Conservation (phyloP, 2,329 filamentous ascomycete genomes). For the Hypoxylon sp. region DNA sequence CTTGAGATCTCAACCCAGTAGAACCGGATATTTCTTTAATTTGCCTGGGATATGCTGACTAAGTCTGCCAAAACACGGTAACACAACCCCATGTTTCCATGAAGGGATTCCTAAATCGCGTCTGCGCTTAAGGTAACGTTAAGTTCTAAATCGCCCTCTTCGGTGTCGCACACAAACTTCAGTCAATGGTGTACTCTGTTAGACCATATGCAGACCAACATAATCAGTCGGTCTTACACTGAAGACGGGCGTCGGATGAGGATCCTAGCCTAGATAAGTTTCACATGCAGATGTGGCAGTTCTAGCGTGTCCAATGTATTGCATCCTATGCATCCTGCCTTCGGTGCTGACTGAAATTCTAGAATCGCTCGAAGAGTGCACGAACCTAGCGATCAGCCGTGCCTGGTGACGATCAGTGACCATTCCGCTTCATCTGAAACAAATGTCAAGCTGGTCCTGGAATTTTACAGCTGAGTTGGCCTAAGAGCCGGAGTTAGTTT, state of each 20-base stretch:
- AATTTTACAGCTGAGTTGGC: slow-evolving; percentile 31
- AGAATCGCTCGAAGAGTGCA: slow-evolving; percentile 33
- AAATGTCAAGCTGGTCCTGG: slow-evolving; percentile 20
- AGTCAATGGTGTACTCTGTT: slow-evolving; percentile 6
- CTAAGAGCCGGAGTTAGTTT: not conserved
- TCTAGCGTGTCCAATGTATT: slow-evolving; percentile 27
- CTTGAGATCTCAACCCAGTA: slow-evolving; percentile 11
- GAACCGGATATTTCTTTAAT: slow-evolving; percentile 20
- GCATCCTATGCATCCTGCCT: slow-evolving; percentile 37
- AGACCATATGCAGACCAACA: slow-evolving; percentile 16
- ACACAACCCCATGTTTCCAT: slow-evolving; percentile 15
- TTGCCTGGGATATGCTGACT: slow-evolving; percentile 31
- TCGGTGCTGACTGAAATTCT: slow-evolving; percentile 34
- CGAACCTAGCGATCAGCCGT: slow-evolving; percentile 20
- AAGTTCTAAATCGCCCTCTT: slow-evolving; percentile 9
- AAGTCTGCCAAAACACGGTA: slow-evolving; percentile 20
- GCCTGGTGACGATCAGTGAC: slow-evolving; percentile 29
- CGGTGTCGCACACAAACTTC: slow-evolving; percentile 13
- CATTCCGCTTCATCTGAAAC: slow-evolving; percentile 34
- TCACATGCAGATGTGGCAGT: slow-evolving; percentile 15
- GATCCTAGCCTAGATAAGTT: slow-evolving; percentile 22
- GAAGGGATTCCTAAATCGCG: slow-evolving; percentile 1
- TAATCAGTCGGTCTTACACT: slow-evolving; percentile 17
- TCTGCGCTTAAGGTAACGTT: slow-evolving; percentile 26
- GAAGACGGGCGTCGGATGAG: slow-evolving; percentile 11